phyloP scores from a whole-genome alignment of 108 stramenopile species.

The Chaetoceros tenuissimus region DNA sequence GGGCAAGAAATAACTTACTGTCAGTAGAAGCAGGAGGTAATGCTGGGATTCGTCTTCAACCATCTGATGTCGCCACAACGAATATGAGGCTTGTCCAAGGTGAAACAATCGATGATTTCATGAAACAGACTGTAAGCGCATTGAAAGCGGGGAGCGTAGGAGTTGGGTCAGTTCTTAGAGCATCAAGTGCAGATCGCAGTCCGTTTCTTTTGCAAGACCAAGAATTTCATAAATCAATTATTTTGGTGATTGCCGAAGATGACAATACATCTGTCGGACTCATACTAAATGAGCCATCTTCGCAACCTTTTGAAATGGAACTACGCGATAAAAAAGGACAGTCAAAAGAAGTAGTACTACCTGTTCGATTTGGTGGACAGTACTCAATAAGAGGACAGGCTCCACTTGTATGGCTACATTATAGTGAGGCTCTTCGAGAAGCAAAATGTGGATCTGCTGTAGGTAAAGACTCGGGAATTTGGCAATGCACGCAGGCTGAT shows the following conservation, averaged over 20 bases:
- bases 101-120: slow-evolving; percentile 13
- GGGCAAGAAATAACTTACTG: slow-evolving; percentile 55
- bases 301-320: slow-evolving; percentile 42
- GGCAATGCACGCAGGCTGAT: slow-evolving; percentile 57
- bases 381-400: slow-evolving; percentile 57
- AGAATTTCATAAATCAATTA: slow-evolving; percentile 65
- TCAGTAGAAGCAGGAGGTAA: slow-evolving; percentile 22
- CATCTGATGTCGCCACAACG: slow-evolving; percentile 9
- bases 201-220: slow-evolving; percentile 71
- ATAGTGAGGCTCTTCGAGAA: slow-evolving; percentile 31
- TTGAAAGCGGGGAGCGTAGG: slow-evolving; percentile 6
- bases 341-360: slow-evolving; percentile 10
- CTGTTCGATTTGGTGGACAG: slow-evolving; percentile 67
- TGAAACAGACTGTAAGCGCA: neutral
- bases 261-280: slow-evolving; percentile 45
- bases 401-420: slow-evolving; percentile 66
- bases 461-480: slow-evolving; percentile 38
- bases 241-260: slow-evolving; percentile 55
- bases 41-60: slow-evolving; percentile 12
- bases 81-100: slow-evolving; percentile 2
- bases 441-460: slow-evolving; percentile 41
- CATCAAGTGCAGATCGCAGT: slow-evolving; percentile 43
- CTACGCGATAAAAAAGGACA: slow-evolving; percentile 13
- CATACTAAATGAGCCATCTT: slow-evolving; percentile 66
- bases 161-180: slow-evolving; percentile 41